Percentiles rank a stretch among this genome's conserved stretches.
These are phyloP conservation scores for Elaeis guineensis DNA, from an alignment of 176 grass and related monocot genomes.

Conservation along the genomic window DNA sequence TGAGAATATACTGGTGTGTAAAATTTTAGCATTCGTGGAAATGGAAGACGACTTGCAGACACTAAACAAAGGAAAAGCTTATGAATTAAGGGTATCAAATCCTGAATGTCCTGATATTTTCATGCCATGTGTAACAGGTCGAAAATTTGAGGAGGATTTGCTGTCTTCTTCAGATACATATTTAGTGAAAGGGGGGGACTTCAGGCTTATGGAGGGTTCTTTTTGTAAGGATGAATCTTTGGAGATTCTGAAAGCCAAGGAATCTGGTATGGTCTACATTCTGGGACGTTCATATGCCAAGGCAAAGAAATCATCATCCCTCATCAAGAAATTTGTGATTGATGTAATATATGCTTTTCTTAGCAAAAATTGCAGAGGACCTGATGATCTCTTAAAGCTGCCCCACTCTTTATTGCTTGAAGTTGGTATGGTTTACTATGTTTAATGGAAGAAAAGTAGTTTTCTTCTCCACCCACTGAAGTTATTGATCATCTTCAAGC, in stretches of 20 bases:
- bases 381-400: neutral
- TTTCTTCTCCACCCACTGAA: neutral
- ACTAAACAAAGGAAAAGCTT: too few species aligned
- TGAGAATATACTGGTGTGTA: conserved; percentile 6
- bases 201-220: too few species aligned
- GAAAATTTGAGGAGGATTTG: too few species aligned
- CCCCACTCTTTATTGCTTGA: conserved; percentile 4
- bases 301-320: neutral
- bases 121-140: too few species aligned
- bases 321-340: neutral
- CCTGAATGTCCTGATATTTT: too few species aligned
- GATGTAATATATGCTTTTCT: neutral
- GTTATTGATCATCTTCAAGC: too few species aligned
- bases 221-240: too few species aligned
- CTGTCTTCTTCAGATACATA: too few species aligned
- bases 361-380: conserved; percentile 1
- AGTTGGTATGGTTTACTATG: conserved; percentile 1
- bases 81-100: too few species aligned
- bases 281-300: neutral
- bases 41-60: neutral
- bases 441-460: neutral
- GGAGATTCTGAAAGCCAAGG: too few species aligned
- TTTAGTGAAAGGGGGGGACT: too few species aligned
- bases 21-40: conserved; percentile 8
- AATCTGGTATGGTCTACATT: neutral